Base-by-base conservation (phyloP, 495 filamentous ascomycete species). In the Parachaetomium inaequale region DNA sequence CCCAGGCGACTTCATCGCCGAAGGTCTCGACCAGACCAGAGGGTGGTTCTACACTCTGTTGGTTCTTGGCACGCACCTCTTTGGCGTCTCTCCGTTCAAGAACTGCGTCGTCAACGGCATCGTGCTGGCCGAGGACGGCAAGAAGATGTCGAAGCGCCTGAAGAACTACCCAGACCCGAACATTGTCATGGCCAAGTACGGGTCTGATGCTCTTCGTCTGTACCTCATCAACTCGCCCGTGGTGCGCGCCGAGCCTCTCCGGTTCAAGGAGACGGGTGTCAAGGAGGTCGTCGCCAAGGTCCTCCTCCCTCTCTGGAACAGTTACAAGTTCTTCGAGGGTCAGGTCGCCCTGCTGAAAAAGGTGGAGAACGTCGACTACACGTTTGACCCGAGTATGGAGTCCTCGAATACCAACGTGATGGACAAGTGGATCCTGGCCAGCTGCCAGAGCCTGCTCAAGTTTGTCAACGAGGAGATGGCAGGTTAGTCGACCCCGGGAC, bases 201-300 rank as follows among this genome's bases (percentile, higher is more conserved):
- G 94, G 25, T 92, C 93, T 7, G 94, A 98, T 77, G 94, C 94
- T 32, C 84, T 98, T 31, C 87, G 94, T 56, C 81, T 98, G 7
- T 98, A 98, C 70, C 82, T 98, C 64, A 98, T 98, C 79, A 97
- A 97, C 74, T 97, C 93, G 2, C 94, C 94, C 0, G 95, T 98
- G 36, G 94, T 98, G 15, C 87, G 95, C 29, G 95, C 91, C 1
- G 90, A 98, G 75, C 88, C 93, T 6, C 79, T 98, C 23, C 81
- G 90, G 5, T 98, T 98, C 80, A 93, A 93, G 76, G 95, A 97
- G 70, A 63, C 83, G 0, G 94, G 94, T 25, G 95, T 98, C 31
- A 96, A 96, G 76, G 94, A 98, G 67, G 92, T 98, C 62, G 90
- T 98, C 23, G 85, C 89, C 17, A 97, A 95, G 74, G 94, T 98